These are phyloP conservation scores for Neurospora sp. DNA, from an alignment of 495 filamentous ascomycete genomes.

Conservation along the genomic window DNA sequence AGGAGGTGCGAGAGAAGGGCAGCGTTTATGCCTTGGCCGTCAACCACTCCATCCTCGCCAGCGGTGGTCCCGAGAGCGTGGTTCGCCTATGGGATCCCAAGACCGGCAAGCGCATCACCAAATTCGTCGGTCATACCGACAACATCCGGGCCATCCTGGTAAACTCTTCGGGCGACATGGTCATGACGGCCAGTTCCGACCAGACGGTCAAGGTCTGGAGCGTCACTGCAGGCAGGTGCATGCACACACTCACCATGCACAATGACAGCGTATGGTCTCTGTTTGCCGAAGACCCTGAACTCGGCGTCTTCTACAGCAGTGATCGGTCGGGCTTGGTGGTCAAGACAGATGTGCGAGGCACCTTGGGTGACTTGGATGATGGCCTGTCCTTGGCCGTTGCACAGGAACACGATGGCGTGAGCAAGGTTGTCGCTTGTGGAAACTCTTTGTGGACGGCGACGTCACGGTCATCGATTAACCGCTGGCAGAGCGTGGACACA, in stretches of 20 bases:
- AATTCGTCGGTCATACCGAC: slow-evolving; percentile 97
- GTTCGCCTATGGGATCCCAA: slow-evolving; percentile 89
- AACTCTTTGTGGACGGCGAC: slow-evolving; percentile 92
- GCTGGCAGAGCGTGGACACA: slow-evolving; percentile 84
- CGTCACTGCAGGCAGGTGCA: slow-evolving; percentile 83
- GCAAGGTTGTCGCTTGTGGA: slow-evolving; percentile 69
- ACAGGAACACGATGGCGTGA: slow-evolving; percentile 84
- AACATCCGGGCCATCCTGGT: slow-evolving; percentile 86
- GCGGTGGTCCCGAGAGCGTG: slow-evolving; percentile 87
- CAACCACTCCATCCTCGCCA: slow-evolving; percentile 66
- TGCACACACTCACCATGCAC: slow-evolving; percentile 98
- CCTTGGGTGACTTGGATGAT: slow-evolving; percentile 68
- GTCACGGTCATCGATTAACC: slow-evolving; percentile 85
- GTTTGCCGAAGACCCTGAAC: slow-evolving; percentile 74
- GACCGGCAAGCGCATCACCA: slow-evolving; percentile 83
- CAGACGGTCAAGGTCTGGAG: slow-evolving; percentile 98
- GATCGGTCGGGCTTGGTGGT: slow-evolving; percentile 86
- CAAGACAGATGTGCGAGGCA: slow-evolving; percentile 79
- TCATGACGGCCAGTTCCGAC: slow-evolving; percentile 92
- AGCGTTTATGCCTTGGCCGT: slow-evolving; percentile 86
- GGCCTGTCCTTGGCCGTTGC: slow-evolving; percentile 79
- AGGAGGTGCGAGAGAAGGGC: slow-evolving; percentile 78
- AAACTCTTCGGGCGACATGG: slow-evolving; percentile 75
- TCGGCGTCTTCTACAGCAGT: slow-evolving; percentile 87
- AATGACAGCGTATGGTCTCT: slow-evolving; percentile 97